Conservation (phyloP, 1,139 yeast genomes). For the Kurtzmaniella quercitrusa region DNA sequence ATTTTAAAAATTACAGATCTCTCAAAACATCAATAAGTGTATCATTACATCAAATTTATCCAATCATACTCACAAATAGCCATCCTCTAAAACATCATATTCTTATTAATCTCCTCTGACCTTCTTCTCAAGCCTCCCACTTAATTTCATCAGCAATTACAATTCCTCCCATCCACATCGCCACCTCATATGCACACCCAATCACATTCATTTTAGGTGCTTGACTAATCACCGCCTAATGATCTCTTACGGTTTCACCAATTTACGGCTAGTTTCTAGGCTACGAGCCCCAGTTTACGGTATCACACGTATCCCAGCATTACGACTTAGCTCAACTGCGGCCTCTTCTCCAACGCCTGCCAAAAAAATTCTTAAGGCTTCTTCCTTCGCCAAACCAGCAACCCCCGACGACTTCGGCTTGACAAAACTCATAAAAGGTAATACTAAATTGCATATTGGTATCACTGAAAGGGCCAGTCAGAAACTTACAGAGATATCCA, state of each 20-base stretch:
- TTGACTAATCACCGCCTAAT: background rate
- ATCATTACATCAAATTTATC: no score
- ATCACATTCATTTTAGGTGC: background rate
- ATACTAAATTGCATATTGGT: constrained; percentile 34
- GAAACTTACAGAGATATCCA: constrained; percentile 55
- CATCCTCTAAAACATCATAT: no score
- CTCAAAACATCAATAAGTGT: no score
- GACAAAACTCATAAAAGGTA: constrained; percentile 32
- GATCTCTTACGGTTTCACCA: background rate
- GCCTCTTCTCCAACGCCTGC: background rate
- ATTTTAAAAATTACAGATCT: no score
- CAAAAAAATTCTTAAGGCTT: constrained; percentile 20
- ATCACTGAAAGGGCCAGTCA: constrained; percentile 39
- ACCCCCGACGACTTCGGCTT: constrained; percentile 23
- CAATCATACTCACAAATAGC: no score
- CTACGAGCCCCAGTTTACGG: background rate
- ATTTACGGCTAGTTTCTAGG: background rate
- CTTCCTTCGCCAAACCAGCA: constrained; percentile 23
- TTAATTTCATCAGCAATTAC: background rate
- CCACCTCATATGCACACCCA: no score
- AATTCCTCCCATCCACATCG: background rate
- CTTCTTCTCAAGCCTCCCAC: no score
- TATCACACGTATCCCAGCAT: background rate
- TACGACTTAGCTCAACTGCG: background rate
- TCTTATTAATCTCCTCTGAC: no score